A percentile compares a stretch with the other conserved stretches of the same genome.
Conservation (phyloP, 176 grass and related monocot genomes). For the Oryza meridionalis region DNA sequence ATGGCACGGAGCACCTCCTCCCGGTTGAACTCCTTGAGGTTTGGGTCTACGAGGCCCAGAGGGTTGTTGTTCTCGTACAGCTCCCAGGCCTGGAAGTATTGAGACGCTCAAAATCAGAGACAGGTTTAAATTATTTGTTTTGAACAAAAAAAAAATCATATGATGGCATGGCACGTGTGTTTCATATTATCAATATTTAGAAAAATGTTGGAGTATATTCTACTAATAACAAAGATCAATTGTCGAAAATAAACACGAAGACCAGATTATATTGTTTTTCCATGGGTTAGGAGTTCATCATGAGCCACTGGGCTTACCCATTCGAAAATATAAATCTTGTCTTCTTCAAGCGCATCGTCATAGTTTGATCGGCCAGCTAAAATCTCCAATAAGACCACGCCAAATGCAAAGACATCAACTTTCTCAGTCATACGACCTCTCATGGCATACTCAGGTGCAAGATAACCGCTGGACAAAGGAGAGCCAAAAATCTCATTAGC, state of each 20-base stretch:
- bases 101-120: not conserved
- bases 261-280: not conserved
- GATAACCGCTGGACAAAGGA: slow-evolving; percentile 61
- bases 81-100: slow-evolving; percentile 59
- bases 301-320: slow-evolving; percentile 63
- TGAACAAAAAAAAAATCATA: not conserved
- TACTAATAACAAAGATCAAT: not conserved
- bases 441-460: slow-evolving; percentile 94
- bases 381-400: slow-evolving; percentile 64
- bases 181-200: not conserved
- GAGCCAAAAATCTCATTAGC: not conserved
- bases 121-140: not conserved
- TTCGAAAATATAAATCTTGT: slow-evolving; percentile 79
- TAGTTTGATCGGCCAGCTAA: slow-evolving; percentile 71
- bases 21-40: slow-evolving; percentile 39
- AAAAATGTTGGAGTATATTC: not conserved
- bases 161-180: not conserved
- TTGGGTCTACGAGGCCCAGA: slow-evolving; percentile 62
- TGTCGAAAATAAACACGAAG: not conserved
- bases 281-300: not conserved
- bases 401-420: slow-evolving; percentile 81
- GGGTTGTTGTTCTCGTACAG: slow-evolving; percentile 59
- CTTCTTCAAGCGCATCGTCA: slow-evolving; percentile 37
- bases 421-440: slow-evolving; percentile 94
- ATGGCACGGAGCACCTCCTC: slow-evolving; percentile 59